Base-by-base conservation (phyloP, 1,284 basidiomycete genomes). In the Ustilago nuda region DNA sequence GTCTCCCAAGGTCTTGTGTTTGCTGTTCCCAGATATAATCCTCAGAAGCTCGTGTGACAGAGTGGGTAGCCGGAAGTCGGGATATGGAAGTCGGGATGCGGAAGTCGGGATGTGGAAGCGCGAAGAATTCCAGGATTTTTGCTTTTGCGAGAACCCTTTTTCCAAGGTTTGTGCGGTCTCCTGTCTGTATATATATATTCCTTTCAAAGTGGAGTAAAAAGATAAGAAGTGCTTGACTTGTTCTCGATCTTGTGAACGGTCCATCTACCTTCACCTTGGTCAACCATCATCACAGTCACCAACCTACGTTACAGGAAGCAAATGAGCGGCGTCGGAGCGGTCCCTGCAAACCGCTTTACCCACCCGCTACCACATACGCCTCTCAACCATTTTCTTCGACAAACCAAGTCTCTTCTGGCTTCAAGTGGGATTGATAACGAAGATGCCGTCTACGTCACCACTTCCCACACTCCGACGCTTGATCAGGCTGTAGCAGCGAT, bases 371-470 rank as follows among this genome's bases (percentile, higher is more conserved):
- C 75, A 15, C 75, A 71, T 33, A 73, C 75, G 36, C 54, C 56
- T 17, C 67, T 77, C 64, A 77, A 73, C 52, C 75, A 73, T 48
- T 77, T 73, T 19, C 66, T 77, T 13, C 59, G 64, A 4, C 59
- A 62, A 33, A 67, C 75, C 32, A 77, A 71, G 30, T 62, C 61
- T 1, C 71, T 70, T 15, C 75, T 77, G 41, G 68, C 64, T 30
- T 72, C 75, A 9, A 66, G 71, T 9, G 67, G 56, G 17, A 46
- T 73, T n/a, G 75, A 71, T 35, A 72, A 70, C 60, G 74, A 76
- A 15, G 70, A 76, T 62, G 66, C 70, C 12, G 71, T 77, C 45
- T 77, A 73, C 37, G 57, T 77, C 48, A 19, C 67, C 36, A 77
- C 75, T 12, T 45, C 71, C 2, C 48, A 27, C 32, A 30, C 36